These are phyloP conservation scores for Lepraria neglecta DNA, from an alignment of 495 filamentous ascomycete genomes.

Conservation along the genomic window DNA sequence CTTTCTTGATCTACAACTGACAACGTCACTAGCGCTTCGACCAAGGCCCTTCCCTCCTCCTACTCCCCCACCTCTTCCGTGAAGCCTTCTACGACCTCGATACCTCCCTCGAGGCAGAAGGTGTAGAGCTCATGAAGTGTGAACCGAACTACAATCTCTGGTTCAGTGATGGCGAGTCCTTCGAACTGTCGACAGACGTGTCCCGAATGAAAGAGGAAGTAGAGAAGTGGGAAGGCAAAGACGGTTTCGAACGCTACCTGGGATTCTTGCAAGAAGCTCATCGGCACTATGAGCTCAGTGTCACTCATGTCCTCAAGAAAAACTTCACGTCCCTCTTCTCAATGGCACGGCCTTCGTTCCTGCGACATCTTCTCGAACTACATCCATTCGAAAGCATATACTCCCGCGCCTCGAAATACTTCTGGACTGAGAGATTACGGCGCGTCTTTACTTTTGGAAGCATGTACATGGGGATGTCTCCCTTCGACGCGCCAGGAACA, in stretches of 20 bases:
- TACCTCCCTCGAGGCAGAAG: slow-evolving; percentile 53
- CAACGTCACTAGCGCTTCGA: slow-evolving; percentile 51
- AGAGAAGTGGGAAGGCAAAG: slow-evolving; percentile 58
- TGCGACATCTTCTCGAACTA: slow-evolving; percentile 46
- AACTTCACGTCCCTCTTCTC: slow-evolving; percentile 54
- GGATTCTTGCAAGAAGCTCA: slow-evolving; percentile 56
- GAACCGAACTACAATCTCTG: slow-evolving; percentile 64
- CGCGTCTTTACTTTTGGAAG: slow-evolving; percentile 65
- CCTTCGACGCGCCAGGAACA: slow-evolving; percentile 65
- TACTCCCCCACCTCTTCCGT: slow-evolving; percentile 59
- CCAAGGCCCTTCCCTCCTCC: slow-evolving; percentile 62
- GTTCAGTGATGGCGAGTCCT: slow-evolving; percentile 55
- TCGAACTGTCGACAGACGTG: slow-evolving; percentile 55
- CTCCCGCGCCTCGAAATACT: slow-evolving; percentile 52
- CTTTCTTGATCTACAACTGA: slow-evolving; percentile 6
- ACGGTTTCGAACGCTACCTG: slow-evolving; percentile 57
- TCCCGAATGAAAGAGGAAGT: slow-evolving; percentile 60
- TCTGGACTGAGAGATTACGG: slow-evolving; percentile 58
- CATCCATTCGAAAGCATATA: slow-evolving; percentile 64
- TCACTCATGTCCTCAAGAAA: slow-evolving; percentile 52
- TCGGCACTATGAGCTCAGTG: slow-evolving; percentile 56
- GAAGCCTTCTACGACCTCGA: slow-evolving; percentile 58
- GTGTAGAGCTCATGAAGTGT: slow-evolving; percentile 57
- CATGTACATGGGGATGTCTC: slow-evolving; percentile 75
- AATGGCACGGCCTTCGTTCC: slow-evolving; percentile 47